Percentiles rank a stretch among this genome's conserved stretches.
Conservation (phyloP, 306 rosid species). For the Psophocarpus tetragonolobus region DNA sequence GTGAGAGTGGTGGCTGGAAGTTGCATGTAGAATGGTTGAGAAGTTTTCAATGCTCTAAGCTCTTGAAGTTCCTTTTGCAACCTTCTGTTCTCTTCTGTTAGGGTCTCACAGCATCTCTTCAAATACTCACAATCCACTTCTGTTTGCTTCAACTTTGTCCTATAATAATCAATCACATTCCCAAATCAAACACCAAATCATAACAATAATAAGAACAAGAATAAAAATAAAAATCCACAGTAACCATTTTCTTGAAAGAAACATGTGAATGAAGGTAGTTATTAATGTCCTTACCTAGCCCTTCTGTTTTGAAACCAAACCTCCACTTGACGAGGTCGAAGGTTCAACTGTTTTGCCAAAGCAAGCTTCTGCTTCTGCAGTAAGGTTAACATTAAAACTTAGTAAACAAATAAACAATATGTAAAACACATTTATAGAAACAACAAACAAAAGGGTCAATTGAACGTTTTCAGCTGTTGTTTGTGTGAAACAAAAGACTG, state of each 20-base stretch:
- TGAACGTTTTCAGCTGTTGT: too few species aligned
- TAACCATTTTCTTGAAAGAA: too few species aligned
- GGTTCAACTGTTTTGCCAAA: slow-evolving; percentile 83
- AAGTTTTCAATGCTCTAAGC: slow-evolving; percentile 77
- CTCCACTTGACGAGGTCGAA: slow-evolving; percentile 93
- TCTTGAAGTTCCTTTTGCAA: slow-evolving; percentile 94
- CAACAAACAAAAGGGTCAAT: neutral
- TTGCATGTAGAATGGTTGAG: slow-evolving; percentile 96
- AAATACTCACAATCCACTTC: slow-evolving; percentile 96
- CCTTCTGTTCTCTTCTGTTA: slow-evolving; percentile 92
- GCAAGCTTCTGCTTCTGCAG: slow-evolving; percentile 89
- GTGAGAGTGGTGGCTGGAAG: slow-evolving; percentile 98
- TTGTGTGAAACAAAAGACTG: neutral
- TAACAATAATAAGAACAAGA: too few species aligned
- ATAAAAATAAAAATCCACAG: too few species aligned
- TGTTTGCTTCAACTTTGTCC: slow-evolving; percentile 98
- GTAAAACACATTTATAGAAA: neutral
- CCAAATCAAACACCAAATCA: neutral
- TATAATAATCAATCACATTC: slow-evolving; percentile 18
- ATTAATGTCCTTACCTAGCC: slow-evolving; percentile 64
- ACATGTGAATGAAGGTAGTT: too few species aligned
- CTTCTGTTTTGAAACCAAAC: slow-evolving; percentile 99
- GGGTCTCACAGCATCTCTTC: slow-evolving; percentile 90
- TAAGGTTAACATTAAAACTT: neutral
- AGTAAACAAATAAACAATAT: neutral